These are phyloP conservation scores for Sutorius australiensis DNA, from an alignment of 768 basidiomycete species.

Conservation along the genomic window DNA sequence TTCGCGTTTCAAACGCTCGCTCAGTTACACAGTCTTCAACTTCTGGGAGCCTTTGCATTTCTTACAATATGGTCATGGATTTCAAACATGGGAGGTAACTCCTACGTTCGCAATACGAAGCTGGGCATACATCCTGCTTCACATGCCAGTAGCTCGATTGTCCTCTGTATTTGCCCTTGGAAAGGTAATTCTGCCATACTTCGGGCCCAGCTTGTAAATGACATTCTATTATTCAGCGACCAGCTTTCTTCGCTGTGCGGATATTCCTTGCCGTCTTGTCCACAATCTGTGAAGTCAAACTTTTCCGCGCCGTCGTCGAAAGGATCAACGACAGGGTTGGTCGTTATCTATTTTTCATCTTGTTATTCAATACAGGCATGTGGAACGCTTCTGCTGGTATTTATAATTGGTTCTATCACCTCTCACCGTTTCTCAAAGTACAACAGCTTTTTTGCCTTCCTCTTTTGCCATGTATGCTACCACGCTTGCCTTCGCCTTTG, in stretches of 20 bases:
- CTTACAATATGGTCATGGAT: conserved; percentile 77
- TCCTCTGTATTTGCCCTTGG: conserved; percentile 55
- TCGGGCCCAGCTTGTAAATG: conserved; percentile 3
- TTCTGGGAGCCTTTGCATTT: conserved; percentile 99
- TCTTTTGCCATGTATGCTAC: conserved; percentile 92
- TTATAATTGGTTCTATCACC: background rate
- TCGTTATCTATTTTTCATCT: conserved; percentile 88
- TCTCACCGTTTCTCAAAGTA: conserved; percentile 11
- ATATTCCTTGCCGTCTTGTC: conserved; percentile 72
- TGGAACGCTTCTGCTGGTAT: conserved; percentile 86
- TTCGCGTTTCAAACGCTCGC: background rate
- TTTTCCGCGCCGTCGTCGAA: conserved; percentile 78
- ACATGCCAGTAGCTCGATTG: conserved; percentile 63
- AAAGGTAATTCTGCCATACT: conserved; percentile 53
- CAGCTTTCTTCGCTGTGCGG: conserved; percentile 85
- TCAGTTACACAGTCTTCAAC: conserved; percentile 75
- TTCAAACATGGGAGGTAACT: conserved; percentile 98
- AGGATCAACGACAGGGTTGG: conserved; percentile 86
- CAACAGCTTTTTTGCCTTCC: conserved; percentile 86
- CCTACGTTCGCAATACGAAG: conserved; percentile 89
- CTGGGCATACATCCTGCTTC: conserved; percentile 89
- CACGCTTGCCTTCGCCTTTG: conserved; percentile 72
- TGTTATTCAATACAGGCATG: conserved; percentile 87
- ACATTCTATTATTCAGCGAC: conserved; percentile 50
- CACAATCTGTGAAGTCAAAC: conserved; percentile 71